Percentiles rank a stretch among this genome's conserved stretches.
phyloP scores from a whole-genome alignment of 495 filamentous ascomycete species.

The Penicillium fimorum region DNA sequence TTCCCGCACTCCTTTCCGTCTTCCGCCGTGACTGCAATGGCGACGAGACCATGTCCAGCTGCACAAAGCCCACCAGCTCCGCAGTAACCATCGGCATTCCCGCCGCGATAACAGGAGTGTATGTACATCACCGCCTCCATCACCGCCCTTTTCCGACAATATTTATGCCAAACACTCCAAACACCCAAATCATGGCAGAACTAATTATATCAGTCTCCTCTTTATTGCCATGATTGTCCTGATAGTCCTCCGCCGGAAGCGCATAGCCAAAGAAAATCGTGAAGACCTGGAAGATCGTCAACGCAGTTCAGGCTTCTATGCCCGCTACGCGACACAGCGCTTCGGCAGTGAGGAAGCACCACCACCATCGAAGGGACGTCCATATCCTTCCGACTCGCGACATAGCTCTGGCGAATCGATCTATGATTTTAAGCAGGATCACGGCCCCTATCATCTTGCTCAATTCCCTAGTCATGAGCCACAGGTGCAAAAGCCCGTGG shows the following conservation, averaged over 20 bases:
- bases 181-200: background rate
- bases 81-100: conserved; percentile 10
- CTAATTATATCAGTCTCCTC: conserved; percentile 3
- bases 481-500: background rate
- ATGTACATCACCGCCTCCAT: background rate
- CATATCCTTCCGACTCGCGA: conserved; percentile 3
- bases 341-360: conserved; percentile 3
- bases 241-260: conserved; percentile 12
- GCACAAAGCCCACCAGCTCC: conserved; percentile 15
- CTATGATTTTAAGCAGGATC: conserved; percentile 11
- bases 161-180: background rate
- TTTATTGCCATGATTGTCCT: conserved; percentile 10
- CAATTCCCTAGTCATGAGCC: background rate
- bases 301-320: conserved; percentile 8
- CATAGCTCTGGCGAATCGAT: conserved; percentile 10
- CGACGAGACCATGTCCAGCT: conserved; percentile 8
- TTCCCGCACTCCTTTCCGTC: conserved; percentile 5
- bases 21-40: conserved; percentile 7
- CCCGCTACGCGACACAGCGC: conserved; percentile 6
- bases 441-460: conserved; percentile 10
- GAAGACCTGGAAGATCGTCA: conserved; percentile 14
- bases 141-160: background rate
- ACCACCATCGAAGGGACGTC: background rate
- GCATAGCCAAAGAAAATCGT: conserved; percentile 7
- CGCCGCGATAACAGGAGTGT: conserved; percentile 10